Evolutionary conservation across 2,329 filamentous ascomycete genomes (phyloP), one percentile per base, ranked within the genome.

Genomic region (Raffaelea albimanens): DNA sequence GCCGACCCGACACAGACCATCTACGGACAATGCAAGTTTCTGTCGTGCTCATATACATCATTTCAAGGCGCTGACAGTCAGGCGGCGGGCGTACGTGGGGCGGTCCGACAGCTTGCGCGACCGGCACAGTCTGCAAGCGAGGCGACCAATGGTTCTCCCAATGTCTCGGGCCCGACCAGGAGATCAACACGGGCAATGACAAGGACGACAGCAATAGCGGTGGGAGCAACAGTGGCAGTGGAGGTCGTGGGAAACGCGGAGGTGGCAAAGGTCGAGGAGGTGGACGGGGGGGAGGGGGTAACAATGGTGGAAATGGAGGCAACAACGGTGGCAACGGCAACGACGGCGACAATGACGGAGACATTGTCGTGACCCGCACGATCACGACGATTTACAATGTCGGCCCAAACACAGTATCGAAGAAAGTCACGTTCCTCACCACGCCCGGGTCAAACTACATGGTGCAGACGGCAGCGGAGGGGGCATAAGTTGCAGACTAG

Each of bases 41-140:
- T 10, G 44, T 34, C 29, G 33, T 34, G 8, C 18, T 36, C 4
- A 43, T 43, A 1, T 45, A 50, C n/a, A 40, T 29, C 19, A 39
- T 47, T 13, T 50, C 41, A 36, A 45, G 49, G 39, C 49, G 45
- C 36, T 47, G 49, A 47, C 45, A 23, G 41, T 19, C 19, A 51
- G 50, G 50, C 22, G 50, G 50, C 31, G 50, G 50, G 16, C 43
- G 38, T 7, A 46, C 34, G 2, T 51, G 39, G 40, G 33, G 46
- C 20, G 50, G 50, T n/a, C 50, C 47, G 4, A 49, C 46, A 10
- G 50, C 47, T 3, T 51, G 50, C 47, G 44, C 29, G 20, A 49
- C 50, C 2, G 46, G 50, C 23, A 40, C 50, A 11, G 22, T 20
- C 2, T 51, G 50, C 44, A 44, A 45, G n/a, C 18, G n/a, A 21